These are phyloP conservation scores for Hypoxylon sp. DNA, from an alignment of 2,329 filamentous ascomycete genomes.

Conservation along the genomic window DNA sequence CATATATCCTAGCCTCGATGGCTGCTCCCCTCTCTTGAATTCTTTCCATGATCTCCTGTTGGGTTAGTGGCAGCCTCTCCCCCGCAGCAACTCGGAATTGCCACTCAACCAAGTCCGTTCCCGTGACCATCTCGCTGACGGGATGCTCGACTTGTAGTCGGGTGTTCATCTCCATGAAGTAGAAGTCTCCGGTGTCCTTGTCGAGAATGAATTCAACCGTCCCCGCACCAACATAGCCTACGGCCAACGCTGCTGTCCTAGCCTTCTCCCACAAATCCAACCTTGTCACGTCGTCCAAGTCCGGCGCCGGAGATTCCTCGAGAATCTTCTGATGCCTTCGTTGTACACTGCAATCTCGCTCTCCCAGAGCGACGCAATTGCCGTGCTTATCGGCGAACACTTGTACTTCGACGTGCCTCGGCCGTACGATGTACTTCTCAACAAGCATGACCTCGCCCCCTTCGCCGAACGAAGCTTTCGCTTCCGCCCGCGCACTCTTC, in stretches of 20 bases:
- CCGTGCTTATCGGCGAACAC: constrained; percentile 87
- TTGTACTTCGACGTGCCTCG: constrained; percentile 89
- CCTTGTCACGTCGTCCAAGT: constrained; percentile 68
- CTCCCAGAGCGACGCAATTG: constrained; percentile 83
- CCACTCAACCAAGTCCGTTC: constrained; percentile 88
- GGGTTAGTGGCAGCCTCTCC: constrained; percentile 67
- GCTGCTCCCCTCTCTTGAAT: constrained; percentile 85
- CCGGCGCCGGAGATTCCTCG: constrained; percentile 86
- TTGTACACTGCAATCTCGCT: constrained; percentile 90
- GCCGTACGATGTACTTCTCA: constrained; percentile 82
- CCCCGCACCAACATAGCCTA: constrained; percentile 88
- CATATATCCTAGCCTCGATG: constrained; percentile 96
- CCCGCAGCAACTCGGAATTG: constrained; percentile 81
- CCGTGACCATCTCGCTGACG: constrained; percentile 79
- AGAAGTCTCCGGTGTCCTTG: constrained; percentile 83
- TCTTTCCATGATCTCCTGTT: constrained; percentile 74
- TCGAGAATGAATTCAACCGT: constrained; percentile 94
- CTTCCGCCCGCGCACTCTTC: constrained; percentile 78
- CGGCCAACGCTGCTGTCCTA: constrained; percentile 74
- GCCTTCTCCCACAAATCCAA: constrained; percentile 75
- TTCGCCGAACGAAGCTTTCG: constrained; percentile 83
- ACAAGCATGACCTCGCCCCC: constrained; percentile 84
- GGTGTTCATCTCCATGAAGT: constrained; percentile 86
- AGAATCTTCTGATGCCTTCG: constrained; percentile 90
- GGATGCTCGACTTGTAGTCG: constrained; percentile 96